phyloP scores from a whole-genome alignment of 1,139 yeast genomes.

The Geotrichum aggregatum region DNA sequence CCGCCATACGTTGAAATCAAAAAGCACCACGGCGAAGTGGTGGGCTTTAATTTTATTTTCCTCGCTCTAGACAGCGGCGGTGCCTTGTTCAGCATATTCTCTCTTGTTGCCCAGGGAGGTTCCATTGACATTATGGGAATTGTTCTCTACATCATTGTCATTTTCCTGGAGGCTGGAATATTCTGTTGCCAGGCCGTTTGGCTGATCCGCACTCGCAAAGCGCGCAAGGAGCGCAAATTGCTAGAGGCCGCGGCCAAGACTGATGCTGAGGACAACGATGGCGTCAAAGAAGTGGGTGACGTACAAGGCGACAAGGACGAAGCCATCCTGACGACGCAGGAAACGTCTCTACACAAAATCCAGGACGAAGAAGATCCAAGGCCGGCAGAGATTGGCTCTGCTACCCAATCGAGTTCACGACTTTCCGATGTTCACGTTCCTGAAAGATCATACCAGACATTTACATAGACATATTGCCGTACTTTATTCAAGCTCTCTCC shows the following conservation, averaged over 20 bases:
- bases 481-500: too few species aligned
- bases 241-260: not conserved
- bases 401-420: not conserved
- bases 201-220: conserved; percentile 52
- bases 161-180: conserved; percentile 73
- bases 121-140: conserved; percentile 71
- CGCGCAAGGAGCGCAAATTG: conserved; percentile 21
- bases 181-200: conserved; percentile 65
- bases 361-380: conserved; percentile 4
- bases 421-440: too few species aligned
- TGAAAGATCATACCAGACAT: too few species aligned
- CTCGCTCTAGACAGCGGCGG: conserved; percentile 74
- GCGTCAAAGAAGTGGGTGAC: not conserved
- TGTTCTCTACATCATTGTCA: conserved; percentile 65
- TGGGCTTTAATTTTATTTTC: conserved; percentile 84
- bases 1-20: conserved; percentile 87
- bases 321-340: not conserved
- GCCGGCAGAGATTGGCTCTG: not conserved
- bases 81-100: conserved; percentile 68
- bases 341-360: not conserved
- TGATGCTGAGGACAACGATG: not conserved
- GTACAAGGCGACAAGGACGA: not conserved
- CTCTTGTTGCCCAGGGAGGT: conserved; percentile 41
- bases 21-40: conserved; percentile 74
- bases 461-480: too few species aligned